Evolutionary conservation across 768 basidiomycete genomes (phyloP).

Genomic region (Fomitopsis pulvina): DNA sequence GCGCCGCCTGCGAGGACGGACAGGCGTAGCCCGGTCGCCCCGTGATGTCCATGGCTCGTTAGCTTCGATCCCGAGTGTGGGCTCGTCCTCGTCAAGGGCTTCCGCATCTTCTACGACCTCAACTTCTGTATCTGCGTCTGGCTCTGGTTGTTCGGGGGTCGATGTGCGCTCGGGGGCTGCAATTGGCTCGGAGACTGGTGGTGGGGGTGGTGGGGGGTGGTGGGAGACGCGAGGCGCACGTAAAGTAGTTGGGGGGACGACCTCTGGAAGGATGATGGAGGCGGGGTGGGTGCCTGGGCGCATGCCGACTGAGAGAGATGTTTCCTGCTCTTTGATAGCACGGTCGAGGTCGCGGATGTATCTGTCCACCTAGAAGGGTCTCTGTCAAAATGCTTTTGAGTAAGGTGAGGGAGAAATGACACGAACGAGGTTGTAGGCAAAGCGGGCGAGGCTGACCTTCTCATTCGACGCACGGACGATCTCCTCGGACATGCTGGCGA

Average conservation of each 20-base stretch:
- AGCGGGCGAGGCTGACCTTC: constrained; percentile 68
- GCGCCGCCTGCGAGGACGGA: constrained; percentile 2
- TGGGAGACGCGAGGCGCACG: constrained; percentile 27
- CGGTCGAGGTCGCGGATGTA: constrained; percentile 76
- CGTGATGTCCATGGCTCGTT: neutral
- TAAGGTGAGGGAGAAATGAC: neutral
- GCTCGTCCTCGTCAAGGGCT: neutral
- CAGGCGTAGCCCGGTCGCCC: neutral
- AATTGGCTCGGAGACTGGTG: neutral
- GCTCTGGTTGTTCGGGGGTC: constrained; percentile 1
- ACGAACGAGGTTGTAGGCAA: constrained; percentile 64
- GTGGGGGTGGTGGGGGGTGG: constrained; percentile 3
- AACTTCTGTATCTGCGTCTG: neutral
- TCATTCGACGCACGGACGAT: constrained; percentile 62
- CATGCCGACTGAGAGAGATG: constrained; percentile 44
- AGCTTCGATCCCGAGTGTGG: neutral
- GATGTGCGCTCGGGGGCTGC: constrained; percentile 10
- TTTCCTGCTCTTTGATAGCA: constrained; percentile 58
- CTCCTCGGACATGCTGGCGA: constrained; percentile 57
- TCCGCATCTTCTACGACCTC: constrained; percentile 3
- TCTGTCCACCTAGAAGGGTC: constrained; percentile 56
- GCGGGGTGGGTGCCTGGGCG: constrained; percentile 48
- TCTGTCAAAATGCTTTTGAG: neutral
- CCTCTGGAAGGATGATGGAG: constrained; percentile 55
- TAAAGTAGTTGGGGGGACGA: constrained; percentile 45